Conservation (phyloP, 331 rosid genomes). For the Rosa hybrid region DNA sequence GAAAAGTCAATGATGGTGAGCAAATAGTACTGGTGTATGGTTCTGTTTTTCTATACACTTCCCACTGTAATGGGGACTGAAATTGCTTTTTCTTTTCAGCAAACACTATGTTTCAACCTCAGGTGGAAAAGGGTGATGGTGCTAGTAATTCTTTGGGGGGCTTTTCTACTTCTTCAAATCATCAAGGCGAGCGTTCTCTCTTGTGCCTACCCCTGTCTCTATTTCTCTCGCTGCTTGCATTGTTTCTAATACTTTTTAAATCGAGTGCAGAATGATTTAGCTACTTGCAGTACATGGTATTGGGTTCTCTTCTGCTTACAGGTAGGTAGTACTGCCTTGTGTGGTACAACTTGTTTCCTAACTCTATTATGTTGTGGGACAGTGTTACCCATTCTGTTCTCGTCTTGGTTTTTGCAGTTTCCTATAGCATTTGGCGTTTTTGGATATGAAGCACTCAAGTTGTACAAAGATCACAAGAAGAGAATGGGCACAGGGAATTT, state of each 20-base stretch:
- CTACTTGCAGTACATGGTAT: slow-evolving; percentile 68
- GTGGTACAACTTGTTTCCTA: slow-evolving; percentile 4
- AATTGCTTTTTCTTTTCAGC: slow-evolving; percentile 37
- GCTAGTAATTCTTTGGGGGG: slow-evolving; percentile 60
- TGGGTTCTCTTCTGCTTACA: slow-evolving; percentile 81
- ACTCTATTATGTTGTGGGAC: slow-evolving; percentile 5
- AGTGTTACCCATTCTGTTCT: not conserved
- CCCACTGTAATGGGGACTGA: slow-evolving; percentile 21
- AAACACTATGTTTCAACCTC: slow-evolving; percentile 67
- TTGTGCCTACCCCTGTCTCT: not conserved
- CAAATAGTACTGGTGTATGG: not conserved
- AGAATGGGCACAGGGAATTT: slow-evolving; percentile 59
- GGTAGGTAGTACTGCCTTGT: slow-evolving; percentile 31
- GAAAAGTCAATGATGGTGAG: slow-evolving; percentile 63
- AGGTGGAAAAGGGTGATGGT: slow-evolving; percentile 65
- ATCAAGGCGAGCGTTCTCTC: slow-evolving; percentile 50
- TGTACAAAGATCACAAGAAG: slow-evolving; percentile 66
- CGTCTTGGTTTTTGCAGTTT: slow-evolving; percentile 43
- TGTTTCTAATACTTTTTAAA: slow-evolving; percentile 1
- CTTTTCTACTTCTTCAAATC: slow-evolving; percentile 72
- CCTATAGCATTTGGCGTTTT: slow-evolving; percentile 68
- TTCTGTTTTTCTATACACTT: not conserved
- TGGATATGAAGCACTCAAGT: slow-evolving; percentile 72
- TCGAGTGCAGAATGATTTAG: slow-evolving; percentile 54
- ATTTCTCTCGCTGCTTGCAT: not conserved